Percentiles rank a stretch among this genome's conserved stretches.
These are phyloP conservation scores for Scheffersomyces cryptocercus DNA, from an alignment of 1,139 yeast genomes.

Conservation along the genomic window DNA sequence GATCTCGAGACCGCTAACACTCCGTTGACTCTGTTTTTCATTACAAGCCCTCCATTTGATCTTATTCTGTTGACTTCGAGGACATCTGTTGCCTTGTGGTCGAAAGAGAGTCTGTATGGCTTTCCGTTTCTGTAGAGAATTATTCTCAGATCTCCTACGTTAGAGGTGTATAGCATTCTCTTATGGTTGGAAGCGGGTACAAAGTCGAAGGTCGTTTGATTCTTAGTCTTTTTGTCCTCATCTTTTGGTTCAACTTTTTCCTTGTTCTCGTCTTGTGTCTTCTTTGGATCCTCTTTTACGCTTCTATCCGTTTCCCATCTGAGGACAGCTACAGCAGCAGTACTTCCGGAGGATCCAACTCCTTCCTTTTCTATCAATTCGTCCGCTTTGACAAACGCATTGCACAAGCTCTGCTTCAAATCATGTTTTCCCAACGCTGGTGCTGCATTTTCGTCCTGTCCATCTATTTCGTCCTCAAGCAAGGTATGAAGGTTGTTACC, in stretches of 20 bases:
- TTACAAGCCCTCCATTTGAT: conserved; percentile 79
- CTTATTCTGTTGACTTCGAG: conserved; percentile 76
- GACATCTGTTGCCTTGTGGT: conserved; percentile 88
- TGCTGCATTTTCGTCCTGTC: conserved; percentile 11
- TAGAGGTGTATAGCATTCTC: conserved; percentile 86
- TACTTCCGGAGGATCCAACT: conserved; percentile 78
- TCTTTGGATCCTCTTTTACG: conserved; percentile 18
- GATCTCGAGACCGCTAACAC: conserved; percentile 94
- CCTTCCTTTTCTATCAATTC: conserved; percentile 59
- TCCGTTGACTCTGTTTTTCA: conserved; percentile 93
- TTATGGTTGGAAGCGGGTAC: conserved; percentile 50
- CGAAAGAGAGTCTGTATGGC: conserved; percentile 82
- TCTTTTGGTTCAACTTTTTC: conserved; percentile 13
- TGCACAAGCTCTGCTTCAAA: conserved; percentile 55
- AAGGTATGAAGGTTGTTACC: conserved; percentile 80
- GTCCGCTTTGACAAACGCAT: conserved; percentile 75
- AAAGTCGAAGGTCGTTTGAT: conserved; percentile 37
- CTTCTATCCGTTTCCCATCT: conserved; percentile 71
- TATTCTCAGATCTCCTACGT: conserved; percentile 92
- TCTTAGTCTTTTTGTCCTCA: not conserved
- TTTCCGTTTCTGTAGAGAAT: conserved; percentile 72
- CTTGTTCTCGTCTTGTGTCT: conserved; percentile 1
- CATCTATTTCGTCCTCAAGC: conserved; percentile 52
- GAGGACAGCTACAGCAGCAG: conserved; percentile 92
- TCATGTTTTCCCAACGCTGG: conserved; percentile 16